Evolutionary conservation across 108 stramenopile species (phyloP), one percentile per base, ranked within the genome.

Genomic region (Craspedostauros australis): DNA sequence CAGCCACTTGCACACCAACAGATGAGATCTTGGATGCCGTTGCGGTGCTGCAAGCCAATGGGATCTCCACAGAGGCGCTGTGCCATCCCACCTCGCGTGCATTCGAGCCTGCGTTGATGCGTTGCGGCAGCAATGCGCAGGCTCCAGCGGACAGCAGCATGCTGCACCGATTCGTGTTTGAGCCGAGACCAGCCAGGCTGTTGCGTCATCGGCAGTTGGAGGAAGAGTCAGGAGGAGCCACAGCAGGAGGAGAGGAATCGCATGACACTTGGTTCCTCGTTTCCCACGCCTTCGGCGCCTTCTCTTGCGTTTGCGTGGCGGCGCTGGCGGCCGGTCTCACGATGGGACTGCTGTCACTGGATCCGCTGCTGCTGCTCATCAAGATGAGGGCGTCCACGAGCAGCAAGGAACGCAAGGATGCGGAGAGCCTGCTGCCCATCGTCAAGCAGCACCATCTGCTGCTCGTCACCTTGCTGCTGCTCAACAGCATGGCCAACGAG

Each of bases 291-390:
- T 23, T 62, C 21, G 36, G 78, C 8, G 77, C 82, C 16, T 44
- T 84, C 15, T 16, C 55, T 4, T 94, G 92, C 53, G 79, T 96
- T 23, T 16, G 42, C 9, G 72, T 70, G n/a, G 97, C 94, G 4
- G 97, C 93, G 0, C 44, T 94, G 8, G 93, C 91, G 1, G 93
- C 97, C 25, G 97, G 97, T 3, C 70, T 98, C 16, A 95, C 91
- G 7, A 84, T 96, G 88, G 97, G 97, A 7, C 34, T 98, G 34
- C 45, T 96, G 19, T 79, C 83, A 2, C 43, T 96, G 21, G 95
- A 98, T 42, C 84, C 91, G 1, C 58, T 95, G 11, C 64, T 87
- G 62, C 62, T 96, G 50, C 69, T 68, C 27, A 87, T 93, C 56
- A 93, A 86, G 54, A 50, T 72, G 6, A 48, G 84, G 11, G 78